A percentile compares a stretch with the other conserved stretches of the same genome.
phyloP scores from a whole-genome alignment of 371 early-diverging fungal genomes.

The Mucor saturninus region DNA sequence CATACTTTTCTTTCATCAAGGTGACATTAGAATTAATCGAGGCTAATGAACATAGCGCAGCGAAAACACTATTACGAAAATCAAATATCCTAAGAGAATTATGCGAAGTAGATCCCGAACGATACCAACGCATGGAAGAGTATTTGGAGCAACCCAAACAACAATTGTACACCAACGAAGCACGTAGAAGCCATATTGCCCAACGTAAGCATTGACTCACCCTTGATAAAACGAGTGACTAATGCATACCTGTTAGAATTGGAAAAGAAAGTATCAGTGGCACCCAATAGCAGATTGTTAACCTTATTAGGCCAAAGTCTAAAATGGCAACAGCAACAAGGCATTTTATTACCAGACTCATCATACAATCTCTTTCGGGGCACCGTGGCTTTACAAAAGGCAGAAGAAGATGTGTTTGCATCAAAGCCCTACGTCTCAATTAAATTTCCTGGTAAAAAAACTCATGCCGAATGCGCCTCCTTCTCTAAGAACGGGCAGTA shows the following conservation, averaged over 20 bases:
- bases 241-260: slow-evolving; percentile 5
- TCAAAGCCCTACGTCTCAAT: slow-evolving; percentile 37
- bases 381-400: slow-evolving; percentile 56
- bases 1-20: slow-evolving; percentile 36
- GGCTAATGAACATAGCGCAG: slow-evolving; percentile 80
- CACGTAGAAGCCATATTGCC: slow-evolving; percentile 61
- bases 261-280: slow-evolving; percentile 36
- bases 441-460: slow-evolving; percentile 85
- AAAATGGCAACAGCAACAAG: slow-evolving; percentile 88
- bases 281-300: slow-evolving; percentile 61
- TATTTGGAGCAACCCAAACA: slow-evolving; percentile 69
- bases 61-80: slow-evolving; percentile 82
- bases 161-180: slow-evolving; percentile 61
- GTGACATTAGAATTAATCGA: slow-evolving; percentile 88
- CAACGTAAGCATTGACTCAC: slow-evolving; percentile 36
- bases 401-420: slow-evolving; percentile 77
- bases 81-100: slow-evolving; percentile 85
- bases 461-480: slow-evolving; percentile 74
- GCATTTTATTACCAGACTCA: slow-evolving; percentile 67
- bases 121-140: slow-evolving; percentile 81
- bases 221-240: slow-evolving; percentile 23
- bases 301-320: slow-evolving; percentile 82
- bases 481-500: slow-evolving; percentile 86
- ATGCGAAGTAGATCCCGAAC: slow-evolving; percentile 73
- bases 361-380: slow-evolving; percentile 82